Base-by-base conservation (phyloP, 495 filamentous ascomycete species). In the Hyaloscypha bicolor region DNA sequence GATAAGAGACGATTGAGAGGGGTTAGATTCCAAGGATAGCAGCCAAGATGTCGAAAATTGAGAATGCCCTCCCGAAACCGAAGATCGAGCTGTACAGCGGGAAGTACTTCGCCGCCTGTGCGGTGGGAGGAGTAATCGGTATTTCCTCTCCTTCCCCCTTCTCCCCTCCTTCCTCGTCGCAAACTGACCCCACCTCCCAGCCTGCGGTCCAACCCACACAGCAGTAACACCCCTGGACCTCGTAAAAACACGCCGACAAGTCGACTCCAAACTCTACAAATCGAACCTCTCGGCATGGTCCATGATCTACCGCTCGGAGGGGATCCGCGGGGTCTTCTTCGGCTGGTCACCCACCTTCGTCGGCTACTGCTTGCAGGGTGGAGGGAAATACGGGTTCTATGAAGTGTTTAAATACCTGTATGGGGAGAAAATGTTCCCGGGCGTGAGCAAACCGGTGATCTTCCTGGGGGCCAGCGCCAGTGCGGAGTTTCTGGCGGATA, bases 311-410 rank as follows among this genome's bases (percentile, higher is more conserved):
- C 73, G 77, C 39, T 81, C 82, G 63, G 87, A 90, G 79, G 89
- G 89, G 32, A 58, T 91, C 30, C 87, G 88, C 72, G 89, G 89
- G 65, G 81, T 91, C 72, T 89, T 89, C 80, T 89, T 89, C 76
- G 89, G 89, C 72, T 91, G 89, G 88, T 80, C 86, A 0, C 88
- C 89, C 9, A 91, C 89, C 22, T 86, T 90, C 64, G 74, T 90
- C 9, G 89, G 88, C 37, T 91, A 91, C 81, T 87, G 83, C 42
- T 81, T 90, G 71, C 89, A 91, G 70, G 89, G 89, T n/a, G 88
- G 87, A 60, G 89, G 89, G n/a, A 91, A 91, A 76, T 91, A 91
- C 74, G 89, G 89, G 16, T 85, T 90, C 77, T 91, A 91, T 74
- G 89, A 91, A 66, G 85, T 90, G 73, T 91, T 91, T 84, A 91